These are phyloP conservation scores for Moniliella sp. DNA, from an alignment of 1,284 basidiomycete genomes.

Conservation along the genomic window DNA sequence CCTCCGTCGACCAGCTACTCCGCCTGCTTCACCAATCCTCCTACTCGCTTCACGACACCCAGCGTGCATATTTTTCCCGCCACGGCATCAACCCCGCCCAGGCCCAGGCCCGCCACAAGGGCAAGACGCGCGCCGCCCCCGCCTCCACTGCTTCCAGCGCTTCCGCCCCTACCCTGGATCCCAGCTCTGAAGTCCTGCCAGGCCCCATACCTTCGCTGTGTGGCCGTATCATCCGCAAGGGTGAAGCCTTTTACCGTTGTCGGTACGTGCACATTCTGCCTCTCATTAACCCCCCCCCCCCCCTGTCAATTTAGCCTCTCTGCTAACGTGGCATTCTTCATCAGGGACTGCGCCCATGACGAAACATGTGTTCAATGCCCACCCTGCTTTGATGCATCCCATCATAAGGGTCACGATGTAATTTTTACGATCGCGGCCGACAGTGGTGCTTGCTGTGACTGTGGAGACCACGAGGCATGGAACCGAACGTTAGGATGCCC, in stretches of 20 bases:
- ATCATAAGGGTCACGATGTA: slow-evolving; percentile 27
- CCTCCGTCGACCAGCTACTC: slow-evolving; percentile 8
- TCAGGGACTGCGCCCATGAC: slow-evolving; percentile 28
- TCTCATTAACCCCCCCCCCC: too few species aligned
- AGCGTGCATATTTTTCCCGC: slow-evolving; percentile 18
- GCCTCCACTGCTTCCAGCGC: too few species aligned
- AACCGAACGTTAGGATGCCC: slow-evolving; percentile 17
- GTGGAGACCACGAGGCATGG: slow-evolving; percentile 32
- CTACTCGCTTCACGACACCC: slow-evolving; percentile 10
- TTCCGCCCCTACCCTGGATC: too few species aligned
- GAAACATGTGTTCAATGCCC: slow-evolving; percentile 32
- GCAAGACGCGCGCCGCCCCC: too few species aligned
- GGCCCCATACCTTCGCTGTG: slow-evolving; percentile 26
- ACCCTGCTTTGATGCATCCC: slow-evolving; percentile 25
- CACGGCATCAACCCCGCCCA: slow-evolving; percentile 14
- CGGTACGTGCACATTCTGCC: too few species aligned
- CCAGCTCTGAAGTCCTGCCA: too few species aligned
- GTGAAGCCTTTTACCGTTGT: slow-evolving; percentile 33
- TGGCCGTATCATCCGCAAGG: slow-evolving; percentile 32
- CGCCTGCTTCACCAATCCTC: slow-evolving; percentile 21
- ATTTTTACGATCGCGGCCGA: slow-evolving; percentile 25
- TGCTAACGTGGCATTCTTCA: too few species aligned
- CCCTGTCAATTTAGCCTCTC: too few species aligned
- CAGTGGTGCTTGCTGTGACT: slow-evolving; percentile 29
- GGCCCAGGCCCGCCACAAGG: too few species aligned